Percentiles rank a stretch among this genome's conserved stretches.
phyloP scores from a whole-genome alignment of 2,329 filamentous ascomycete species.

The Trichoderma sp. region DNA sequence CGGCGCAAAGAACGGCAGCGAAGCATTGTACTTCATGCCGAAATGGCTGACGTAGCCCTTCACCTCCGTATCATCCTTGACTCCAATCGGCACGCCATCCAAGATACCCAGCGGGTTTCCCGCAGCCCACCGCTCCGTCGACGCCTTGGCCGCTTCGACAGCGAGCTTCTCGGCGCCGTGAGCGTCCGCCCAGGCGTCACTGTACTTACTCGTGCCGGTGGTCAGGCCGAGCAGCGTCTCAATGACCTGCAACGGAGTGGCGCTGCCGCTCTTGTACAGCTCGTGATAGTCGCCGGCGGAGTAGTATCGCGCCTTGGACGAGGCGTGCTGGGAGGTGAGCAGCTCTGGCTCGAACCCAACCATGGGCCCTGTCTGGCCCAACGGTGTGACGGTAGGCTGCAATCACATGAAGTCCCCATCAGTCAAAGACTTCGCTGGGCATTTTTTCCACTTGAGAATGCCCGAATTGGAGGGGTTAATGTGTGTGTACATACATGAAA shows the following conservation, averaged over 20 bases:
- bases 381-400: conserved; percentile 58
- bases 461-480: background rate
- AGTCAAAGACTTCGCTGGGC: background rate
- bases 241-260: conserved; percentile 70
- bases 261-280: conserved; percentile 65
- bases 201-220: conserved; percentile 58
- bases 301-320: conserved; percentile 56
- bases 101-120: conserved; percentile 66
- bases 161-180: conserved; percentile 57
- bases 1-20: conserved; percentile 49
- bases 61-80: conserved; percentile 78
- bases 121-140: conserved; percentile 67
- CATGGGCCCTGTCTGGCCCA: conserved; percentile 39
- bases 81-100: conserved; percentile 78
- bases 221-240: conserved; percentile 71
- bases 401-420: background rate
- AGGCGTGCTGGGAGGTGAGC: conserved; percentile 40
- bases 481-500: conserved; percentile 45
- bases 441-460: background rate
- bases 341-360: conserved; percentile 44
- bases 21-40: conserved; percentile 62
- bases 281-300: conserved; percentile 75
- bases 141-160: conserved; percentile 66
- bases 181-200: conserved; percentile 69
- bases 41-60: conserved; percentile 66